Conservation (phyloP, 352 stramenopile species). For the Aphanomyces astaci region DNA sequence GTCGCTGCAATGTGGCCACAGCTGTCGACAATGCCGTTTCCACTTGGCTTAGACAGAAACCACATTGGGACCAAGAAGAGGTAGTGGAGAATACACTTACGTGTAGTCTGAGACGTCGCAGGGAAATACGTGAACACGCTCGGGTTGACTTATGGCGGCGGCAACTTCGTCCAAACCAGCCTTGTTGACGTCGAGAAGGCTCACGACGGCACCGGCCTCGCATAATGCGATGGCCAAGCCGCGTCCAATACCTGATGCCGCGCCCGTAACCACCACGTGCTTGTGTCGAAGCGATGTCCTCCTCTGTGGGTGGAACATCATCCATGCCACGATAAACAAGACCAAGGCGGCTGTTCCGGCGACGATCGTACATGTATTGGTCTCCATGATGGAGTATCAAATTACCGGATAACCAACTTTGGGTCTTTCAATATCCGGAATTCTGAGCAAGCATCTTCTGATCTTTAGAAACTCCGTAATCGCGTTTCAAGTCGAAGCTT, state of each 20-base stretch:
- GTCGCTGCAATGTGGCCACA: constrained; percentile 29
- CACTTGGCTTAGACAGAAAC: constrained; percentile 32
- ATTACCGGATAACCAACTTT: neutral
- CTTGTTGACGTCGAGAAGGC: neutral
- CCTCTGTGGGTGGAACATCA: neutral
- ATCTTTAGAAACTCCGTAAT: neutral
- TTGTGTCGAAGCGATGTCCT: neutral
- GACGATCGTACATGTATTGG: neutral
- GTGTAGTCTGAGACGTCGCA: constrained; percentile 57
- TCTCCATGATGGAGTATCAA: too few relatives aligned
- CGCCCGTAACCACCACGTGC: constrained; percentile 2
- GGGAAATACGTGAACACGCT: constrained; percentile 25
- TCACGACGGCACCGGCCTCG: neutral
- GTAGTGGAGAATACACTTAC: too few relatives aligned
- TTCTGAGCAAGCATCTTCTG: neutral
- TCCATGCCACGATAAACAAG: neutral
- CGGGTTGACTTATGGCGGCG: neutral
- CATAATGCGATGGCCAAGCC: constrained; percentile 7
- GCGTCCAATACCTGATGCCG: constrained; percentile 13
- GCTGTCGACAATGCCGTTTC: constrained; percentile 30
- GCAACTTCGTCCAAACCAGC: neutral
- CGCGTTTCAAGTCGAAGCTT: neutral
- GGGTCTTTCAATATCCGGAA: neutral
- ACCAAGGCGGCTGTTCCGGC: neutral
- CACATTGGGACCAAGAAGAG: constrained; percentile 25